These are phyloP conservation scores for Nidula niveotomentosa DNA, from an alignment of 1,284 basidiomycete genomes.

Conservation along the genomic window DNA sequence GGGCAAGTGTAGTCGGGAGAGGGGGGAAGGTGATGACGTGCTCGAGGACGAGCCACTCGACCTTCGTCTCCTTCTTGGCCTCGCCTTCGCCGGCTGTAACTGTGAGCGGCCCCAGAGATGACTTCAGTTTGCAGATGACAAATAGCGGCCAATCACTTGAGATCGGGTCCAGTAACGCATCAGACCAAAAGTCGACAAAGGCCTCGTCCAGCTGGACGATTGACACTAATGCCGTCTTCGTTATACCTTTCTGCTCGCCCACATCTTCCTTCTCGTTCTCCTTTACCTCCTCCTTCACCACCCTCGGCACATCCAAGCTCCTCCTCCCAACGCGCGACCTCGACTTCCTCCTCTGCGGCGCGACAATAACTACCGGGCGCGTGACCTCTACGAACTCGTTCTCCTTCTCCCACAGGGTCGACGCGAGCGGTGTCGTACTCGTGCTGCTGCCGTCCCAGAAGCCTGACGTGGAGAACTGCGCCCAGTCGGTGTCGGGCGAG, in stretches of 20 bases:
- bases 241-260: constrained; percentile 10
- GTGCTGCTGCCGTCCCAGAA: constrained; percentile 49
- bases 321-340: constrained; percentile 9
- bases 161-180: constrained; percentile 66
- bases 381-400: constrained; percentile 56
- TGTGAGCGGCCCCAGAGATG: background rate
- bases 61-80: constrained; percentile 15
- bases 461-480: constrained; percentile 60
- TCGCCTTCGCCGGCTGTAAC: constrained; percentile 4
- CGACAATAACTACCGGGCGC: constrained; percentile 1
- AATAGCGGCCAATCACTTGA: constrained; percentile 63
- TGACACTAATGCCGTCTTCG: constrained; percentile 35
- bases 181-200: constrained; percentile 77
- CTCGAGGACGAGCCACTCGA: constrained; percentile 68
- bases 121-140: constrained; percentile 64
- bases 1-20: constrained; percentile 26
- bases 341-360: constrained; percentile 11
- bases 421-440: constrained; percentile 42
- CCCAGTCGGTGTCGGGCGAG: constrained; percentile 43
- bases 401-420: constrained; percentile 58
- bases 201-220: constrained; percentile 69
- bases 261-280: background rate
- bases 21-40: constrained; percentile 46
- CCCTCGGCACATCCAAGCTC: background rate
- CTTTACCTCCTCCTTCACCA: background rate